Conservation (phyloP, 164 flowering plant genomes). For the Sedum album region DNA sequence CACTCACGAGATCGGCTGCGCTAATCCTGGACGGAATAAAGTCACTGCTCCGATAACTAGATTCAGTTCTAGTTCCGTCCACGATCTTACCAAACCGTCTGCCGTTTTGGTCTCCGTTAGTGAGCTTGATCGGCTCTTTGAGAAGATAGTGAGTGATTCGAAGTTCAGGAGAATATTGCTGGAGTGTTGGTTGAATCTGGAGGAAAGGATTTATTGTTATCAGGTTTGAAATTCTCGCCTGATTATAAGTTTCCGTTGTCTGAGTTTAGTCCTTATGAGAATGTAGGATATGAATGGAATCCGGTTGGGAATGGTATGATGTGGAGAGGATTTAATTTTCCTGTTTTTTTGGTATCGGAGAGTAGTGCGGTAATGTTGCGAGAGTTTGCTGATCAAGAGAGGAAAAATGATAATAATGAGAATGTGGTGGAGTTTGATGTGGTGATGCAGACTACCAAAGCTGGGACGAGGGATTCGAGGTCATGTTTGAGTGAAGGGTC, state of each 20-base stretch:
- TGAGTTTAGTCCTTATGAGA: constrained; percentile 69
- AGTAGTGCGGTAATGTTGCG: constrained; percentile 37
- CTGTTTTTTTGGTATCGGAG: constrained; percentile 66
- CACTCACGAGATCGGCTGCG: constrained; percentile 89
- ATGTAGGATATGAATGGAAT: constrained; percentile 67
- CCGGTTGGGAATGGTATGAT: constrained; percentile 79
- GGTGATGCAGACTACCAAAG: constrained; percentile 93
- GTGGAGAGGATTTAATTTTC: constrained; percentile 74
- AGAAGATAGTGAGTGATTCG: constrained; percentile 48
- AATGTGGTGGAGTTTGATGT: constrained; percentile 81
- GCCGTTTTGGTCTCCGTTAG: constrained; percentile 53
- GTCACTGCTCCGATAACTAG: constrained; percentile 75
- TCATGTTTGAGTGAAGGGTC: constrained; percentile 74
- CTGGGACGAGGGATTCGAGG: constrained; percentile 81
- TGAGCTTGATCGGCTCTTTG: constrained; percentile 46
- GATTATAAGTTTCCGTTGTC: constrained; percentile 76
- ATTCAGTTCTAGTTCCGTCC: constrained; percentile 26
- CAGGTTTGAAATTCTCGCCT: constrained; percentile 87
- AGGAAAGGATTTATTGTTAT: constrained; percentile 28
- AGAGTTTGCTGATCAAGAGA: no score
- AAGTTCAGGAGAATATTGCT: constrained; percentile 50
- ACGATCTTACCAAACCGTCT: constrained; percentile 31
- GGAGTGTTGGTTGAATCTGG: constrained; percentile 81
- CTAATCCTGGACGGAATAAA: constrained; percentile 77
- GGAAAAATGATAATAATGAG: constrained; percentile 23